A percentile compares a stretch with the other conserved stretches of the same genome.
These are phyloP conservation scores for Aspergillus floridensis DNA, from an alignment of 2,329 filamentous ascomycete species.

Conservation along the genomic window DNA sequence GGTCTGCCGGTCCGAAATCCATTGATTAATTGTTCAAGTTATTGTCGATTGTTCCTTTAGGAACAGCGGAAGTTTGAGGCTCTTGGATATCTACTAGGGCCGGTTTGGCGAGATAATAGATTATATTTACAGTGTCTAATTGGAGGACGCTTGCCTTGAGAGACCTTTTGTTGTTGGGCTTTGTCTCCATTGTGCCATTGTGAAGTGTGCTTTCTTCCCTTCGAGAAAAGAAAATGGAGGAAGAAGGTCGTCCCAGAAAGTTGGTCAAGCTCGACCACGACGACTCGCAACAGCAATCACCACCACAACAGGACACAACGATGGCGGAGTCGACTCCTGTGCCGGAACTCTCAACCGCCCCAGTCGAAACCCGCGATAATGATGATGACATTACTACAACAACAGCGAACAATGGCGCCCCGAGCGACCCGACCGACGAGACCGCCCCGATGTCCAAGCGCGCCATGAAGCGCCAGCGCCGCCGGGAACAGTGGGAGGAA, in stretches of 20 bases:
- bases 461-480: conserved; percentile 74
- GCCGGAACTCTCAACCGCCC: background rate
- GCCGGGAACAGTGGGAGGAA: conserved; percentile 72
- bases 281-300: conserved; percentile 28
- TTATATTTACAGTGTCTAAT: too few species aligned
- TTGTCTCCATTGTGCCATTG: background rate
- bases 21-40: background rate
- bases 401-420: background rate
- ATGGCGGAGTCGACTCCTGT: conserved; percentile 5
- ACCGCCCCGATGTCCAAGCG: conserved; percentile 69
- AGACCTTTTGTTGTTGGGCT: background rate
- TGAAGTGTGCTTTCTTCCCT: background rate
- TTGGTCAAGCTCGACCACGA: conserved; percentile 51
- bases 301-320: conserved; percentile 12
- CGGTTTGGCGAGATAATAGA: too few species aligned
- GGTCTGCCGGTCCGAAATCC: background rate
- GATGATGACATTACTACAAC: background rate
- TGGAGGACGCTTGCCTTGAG: too few species aligned
- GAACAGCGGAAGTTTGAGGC: too few species aligned
- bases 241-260: conserved; percentile 56
- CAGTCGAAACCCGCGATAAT: background rate
- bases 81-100: too few species aligned
- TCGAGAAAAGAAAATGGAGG: conserved; percentile 46
- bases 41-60: too few species aligned
- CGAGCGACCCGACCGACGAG: conserved; percentile 2